Percentiles rank a stretch among this genome's conserved stretches.
These are phyloP conservation scores for Starmerella potacharoeniae DNA, from an alignment of 805 yeast genomes.

Conservation along the genomic window DNA sequence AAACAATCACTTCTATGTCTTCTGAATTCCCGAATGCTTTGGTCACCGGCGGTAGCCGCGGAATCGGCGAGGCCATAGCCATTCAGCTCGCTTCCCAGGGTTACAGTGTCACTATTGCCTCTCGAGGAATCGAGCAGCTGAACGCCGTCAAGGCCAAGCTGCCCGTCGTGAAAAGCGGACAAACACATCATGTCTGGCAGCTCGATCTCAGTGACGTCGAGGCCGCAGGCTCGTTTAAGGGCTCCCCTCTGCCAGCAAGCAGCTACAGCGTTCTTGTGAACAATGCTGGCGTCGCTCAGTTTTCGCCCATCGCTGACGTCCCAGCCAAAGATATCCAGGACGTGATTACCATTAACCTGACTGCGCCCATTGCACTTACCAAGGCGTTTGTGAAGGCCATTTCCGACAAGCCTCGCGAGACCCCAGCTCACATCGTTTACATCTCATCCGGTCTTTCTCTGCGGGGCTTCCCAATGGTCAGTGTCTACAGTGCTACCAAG, in stretches of 20 bases:
- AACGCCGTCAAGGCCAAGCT: constrained; percentile 21
- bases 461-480: constrained; percentile 40
- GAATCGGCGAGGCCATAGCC: constrained; percentile 55
- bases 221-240: background rate
- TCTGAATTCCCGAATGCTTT: constrained; percentile 2
- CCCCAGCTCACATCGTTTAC: constrained; percentile 40
- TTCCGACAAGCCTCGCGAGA: constrained; percentile 22
- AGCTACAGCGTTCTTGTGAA: constrained; percentile 31
- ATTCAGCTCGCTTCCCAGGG: constrained; percentile 40
- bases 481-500: constrained; percentile 60
- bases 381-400: constrained; percentile 40
- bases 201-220: constrained; percentile 15
- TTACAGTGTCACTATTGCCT: constrained; percentile 40
- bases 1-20: background rate
- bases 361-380: constrained; percentile 49
- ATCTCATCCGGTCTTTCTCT: constrained; percentile 50
- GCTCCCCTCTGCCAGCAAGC: constrained; percentile 33
- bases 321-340: constrained; percentile 33
- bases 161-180: constrained; percentile 7
- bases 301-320: constrained; percentile 38
- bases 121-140: constrained; percentile 37
- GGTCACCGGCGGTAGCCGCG: constrained; percentile 60
- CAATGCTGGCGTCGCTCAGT: constrained; percentile 48
- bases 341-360: constrained; percentile 38
- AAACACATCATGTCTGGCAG: constrained; percentile 13